Evolutionary conservation across 441 rosid genomes (phyloP).

Genomic region (Gossypium aridum): DNA sequence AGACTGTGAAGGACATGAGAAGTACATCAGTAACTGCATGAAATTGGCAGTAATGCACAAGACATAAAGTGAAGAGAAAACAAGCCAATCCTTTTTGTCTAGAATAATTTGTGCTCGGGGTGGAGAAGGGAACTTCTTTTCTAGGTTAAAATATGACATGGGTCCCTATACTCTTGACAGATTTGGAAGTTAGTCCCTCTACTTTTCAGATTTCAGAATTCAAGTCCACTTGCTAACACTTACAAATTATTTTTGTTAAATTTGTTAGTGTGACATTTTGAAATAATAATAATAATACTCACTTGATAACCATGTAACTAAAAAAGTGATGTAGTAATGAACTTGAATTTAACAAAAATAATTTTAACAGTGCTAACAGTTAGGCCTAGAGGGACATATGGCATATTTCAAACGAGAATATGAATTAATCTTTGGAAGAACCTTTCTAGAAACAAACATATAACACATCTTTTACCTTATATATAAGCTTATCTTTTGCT

Average conservation of each 20-base stretch:
- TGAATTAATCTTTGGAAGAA: conserved; percentile 4
- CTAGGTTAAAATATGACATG: background rate
- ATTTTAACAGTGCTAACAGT: background rate
- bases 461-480: conserved; percentile 47
- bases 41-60: conserved; percentile 11
- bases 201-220: background rate
- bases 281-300: background rate
- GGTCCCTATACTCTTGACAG: background rate
- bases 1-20: conserved; percentile 45
- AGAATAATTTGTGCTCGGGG: background rate
- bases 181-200: background rate
- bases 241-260: background rate
- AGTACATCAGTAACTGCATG: conserved; percentile 10
- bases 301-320: background rate
- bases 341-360: background rate
- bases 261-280: background rate
- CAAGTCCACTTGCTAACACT: background rate
- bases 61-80: background rate
- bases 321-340: background rate
- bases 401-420: background rate
- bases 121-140: background rate
- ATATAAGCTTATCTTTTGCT: conserved; percentile 67
- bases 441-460: conserved; percentile 11
- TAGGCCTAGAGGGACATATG: background rate
- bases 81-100: background rate